phyloP scores from a whole-genome alignment of 2,329 filamentous ascomycete genomes.

The Magnaporthales sp. region DNA sequence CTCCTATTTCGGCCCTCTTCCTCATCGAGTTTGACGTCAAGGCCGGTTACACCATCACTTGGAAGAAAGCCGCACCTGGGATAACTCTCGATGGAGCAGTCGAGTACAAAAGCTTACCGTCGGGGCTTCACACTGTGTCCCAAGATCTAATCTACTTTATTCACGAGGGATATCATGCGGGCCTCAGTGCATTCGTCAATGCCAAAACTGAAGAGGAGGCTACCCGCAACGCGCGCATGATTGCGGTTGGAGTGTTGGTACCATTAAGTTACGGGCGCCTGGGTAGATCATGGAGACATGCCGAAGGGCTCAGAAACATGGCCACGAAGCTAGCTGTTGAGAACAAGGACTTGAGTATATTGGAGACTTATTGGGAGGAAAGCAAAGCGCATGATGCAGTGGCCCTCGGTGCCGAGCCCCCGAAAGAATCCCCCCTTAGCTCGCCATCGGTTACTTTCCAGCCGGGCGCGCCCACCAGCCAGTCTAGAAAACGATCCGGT shows the following conservation, averaged over 20 bases:
- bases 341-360: conserved; percentile 47
- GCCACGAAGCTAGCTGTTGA: conserved; percentile 61
- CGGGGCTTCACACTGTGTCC: conserved; percentile 79
- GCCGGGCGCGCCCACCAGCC: conserved; percentile 27
- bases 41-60: conserved; percentile 81
- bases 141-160: conserved; percentile 93
- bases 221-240: conserved; percentile 82
- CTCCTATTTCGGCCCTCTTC: conserved; percentile 69
- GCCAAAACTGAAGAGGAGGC: conserved; percentile 66
- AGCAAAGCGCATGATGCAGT: conserved; percentile 30
- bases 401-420: conserved; percentile 24
- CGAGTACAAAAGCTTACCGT: conserved; percentile 94
- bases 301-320: conserved; percentile 64
- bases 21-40: conserved; percentile 89
- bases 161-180: conserved; percentile 69
- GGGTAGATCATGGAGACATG: conserved; percentile 84
- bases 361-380: conserved; percentile 76
- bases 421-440: conserved; percentile 38
- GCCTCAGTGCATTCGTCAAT: conserved; percentile 87
- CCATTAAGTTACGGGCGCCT: conserved; percentile 77
- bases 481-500: conserved; percentile 47
- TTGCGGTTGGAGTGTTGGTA: conserved; percentile 83
- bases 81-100: conserved; percentile 77
- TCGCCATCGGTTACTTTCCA: conserved; percentile 42
- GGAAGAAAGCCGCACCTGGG: conserved; percentile 66